Evolutionary conservation across 805 yeast genomes (phyloP).

Genomic region (Hanseniaspora vineae): DNA sequence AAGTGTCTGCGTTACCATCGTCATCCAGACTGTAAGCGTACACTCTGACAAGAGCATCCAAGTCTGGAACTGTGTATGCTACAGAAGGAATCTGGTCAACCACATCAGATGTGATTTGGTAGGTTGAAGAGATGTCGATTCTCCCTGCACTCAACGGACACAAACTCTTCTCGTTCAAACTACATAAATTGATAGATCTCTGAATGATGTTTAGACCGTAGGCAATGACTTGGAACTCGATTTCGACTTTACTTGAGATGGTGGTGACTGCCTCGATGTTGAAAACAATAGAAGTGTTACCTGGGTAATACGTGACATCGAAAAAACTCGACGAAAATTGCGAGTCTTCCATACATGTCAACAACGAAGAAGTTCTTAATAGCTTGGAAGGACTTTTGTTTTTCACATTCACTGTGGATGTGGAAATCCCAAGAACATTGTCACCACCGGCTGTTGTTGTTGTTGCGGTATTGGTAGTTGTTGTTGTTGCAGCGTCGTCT

Average conservation of each 20-base stretch:
- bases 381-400: conserved; percentile 9
- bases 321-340: conserved; percentile 75
- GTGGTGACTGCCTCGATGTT: conserved; percentile 70
- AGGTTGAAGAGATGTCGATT: conserved; percentile 50
- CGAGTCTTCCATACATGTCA: conserved; percentile 88
- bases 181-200: conserved; percentile 51
- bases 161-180: conserved; percentile 37
- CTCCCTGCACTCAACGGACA: conserved; percentile 89
- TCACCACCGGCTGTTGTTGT: background rate
- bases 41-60: conserved; percentile 84
- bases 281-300: conserved; percentile 46
- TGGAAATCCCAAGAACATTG: background rate
- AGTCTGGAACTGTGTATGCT: conserved; percentile 84
- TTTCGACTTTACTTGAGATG: conserved; percentile 57
- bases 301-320: conserved; percentile 62
- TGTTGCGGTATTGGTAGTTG: background rate
- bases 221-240: conserved; percentile 52
- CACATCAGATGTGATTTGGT: conserved; percentile 30
- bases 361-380: conserved; percentile 49
- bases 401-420: conserved; percentile 3
- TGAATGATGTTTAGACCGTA: conserved; percentile 64
- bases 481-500: background rate
- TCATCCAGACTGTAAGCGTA: conserved; percentile 41
- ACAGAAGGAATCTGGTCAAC: conserved; percentile 56
- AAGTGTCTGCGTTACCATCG: conserved; percentile 18